Evolutionary conservation across 2,329 filamentous ascomycete genomes (phyloP).

Genomic region (Trichoderma asperellum): DNA sequence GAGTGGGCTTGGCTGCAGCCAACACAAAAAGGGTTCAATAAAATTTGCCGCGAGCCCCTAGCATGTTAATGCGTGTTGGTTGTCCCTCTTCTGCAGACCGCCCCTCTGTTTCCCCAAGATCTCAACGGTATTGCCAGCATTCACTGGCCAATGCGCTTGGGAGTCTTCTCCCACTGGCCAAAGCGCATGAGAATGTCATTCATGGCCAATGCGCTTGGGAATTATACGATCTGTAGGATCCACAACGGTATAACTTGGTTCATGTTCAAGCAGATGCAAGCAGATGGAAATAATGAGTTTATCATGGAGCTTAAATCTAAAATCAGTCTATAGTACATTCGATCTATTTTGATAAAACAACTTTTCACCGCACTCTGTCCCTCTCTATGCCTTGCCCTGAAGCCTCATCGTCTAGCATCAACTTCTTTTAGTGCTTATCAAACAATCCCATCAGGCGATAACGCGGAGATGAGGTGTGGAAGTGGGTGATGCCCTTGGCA

Average conservation of each 20-base stretch:
- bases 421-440: not conserved
- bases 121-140: not conserved
- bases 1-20: not conserved
- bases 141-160: not conserved
- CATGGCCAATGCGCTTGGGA: not conserved
- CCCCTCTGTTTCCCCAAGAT: not conserved
- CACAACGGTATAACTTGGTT: not conserved
- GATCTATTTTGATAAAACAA: not conserved
- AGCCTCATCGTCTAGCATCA: not conserved
- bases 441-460: not conserved
- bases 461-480: slow-evolving; percentile 1
- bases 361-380: not conserved
- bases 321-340: not conserved
- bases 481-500: not conserved
- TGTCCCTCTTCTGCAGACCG: not conserved
- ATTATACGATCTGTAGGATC: not conserved
- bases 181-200: not conserved
- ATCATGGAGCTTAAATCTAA: not conserved
- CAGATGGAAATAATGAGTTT: not conserved
- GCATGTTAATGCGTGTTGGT: not conserved
- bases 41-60: not conserved
- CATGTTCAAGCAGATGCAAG: not conserved
- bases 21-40: not conserved
- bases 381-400: not conserved
- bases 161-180: not conserved